These are phyloP conservation scores for Neurospora sp. DNA, from an alignment of 495 filamentous ascomycete genomes.

Conservation along the genomic window DNA sequence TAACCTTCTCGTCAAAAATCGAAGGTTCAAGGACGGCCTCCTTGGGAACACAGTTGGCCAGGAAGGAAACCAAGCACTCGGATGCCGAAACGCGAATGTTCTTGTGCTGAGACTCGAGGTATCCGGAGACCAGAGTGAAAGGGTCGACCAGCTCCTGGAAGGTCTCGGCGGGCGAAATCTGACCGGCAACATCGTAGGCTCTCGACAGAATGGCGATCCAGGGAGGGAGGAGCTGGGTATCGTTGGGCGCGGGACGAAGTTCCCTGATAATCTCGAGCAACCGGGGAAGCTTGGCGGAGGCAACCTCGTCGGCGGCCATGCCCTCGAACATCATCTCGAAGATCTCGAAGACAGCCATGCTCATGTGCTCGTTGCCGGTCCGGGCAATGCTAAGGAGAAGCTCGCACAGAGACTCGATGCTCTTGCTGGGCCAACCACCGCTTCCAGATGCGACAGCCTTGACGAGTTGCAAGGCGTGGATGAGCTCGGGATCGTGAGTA, in stretches of 20 bases:
- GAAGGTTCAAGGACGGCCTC: constrained; percentile 76
- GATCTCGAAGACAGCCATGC: constrained; percentile 88
- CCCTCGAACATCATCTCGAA: constrained; percentile 93
- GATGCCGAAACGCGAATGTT: constrained; percentile 91
- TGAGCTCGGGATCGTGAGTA: constrained; percentile 68
- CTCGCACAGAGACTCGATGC: constrained; percentile 86
- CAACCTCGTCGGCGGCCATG: constrained; percentile 67
- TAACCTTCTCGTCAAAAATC: constrained; percentile 72
- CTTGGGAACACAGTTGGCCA: constrained; percentile 76
- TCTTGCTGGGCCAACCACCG: constrained; percentile 93
- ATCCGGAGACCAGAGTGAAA: constrained; percentile 64
- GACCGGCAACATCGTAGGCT: constrained; percentile 86
- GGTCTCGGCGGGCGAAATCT: constrained; percentile 74
- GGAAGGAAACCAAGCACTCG: constrained; percentile 86
- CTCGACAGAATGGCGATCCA: constrained; percentile 94
- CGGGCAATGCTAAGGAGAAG: constrained; percentile 76
- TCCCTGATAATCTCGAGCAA: constrained; percentile 80
- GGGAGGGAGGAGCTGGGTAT: constrained; percentile 84
- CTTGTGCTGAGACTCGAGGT: constrained; percentile 75
- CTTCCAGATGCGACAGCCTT: constrained; percentile 78
- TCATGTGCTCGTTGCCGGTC: constrained; percentile 86
- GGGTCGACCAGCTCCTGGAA: constrained; percentile 78
- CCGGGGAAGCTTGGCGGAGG: constrained; percentile 78
- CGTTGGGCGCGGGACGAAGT: constrained; percentile 77
- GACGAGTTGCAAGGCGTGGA: constrained; percentile 83